A percentile compares a stretch with the other conserved stretches of the same genome.
These are phyloP conservation scores for Powellomyces hirtus DNA, from an alignment of 192 early-diverging fungal species.

Conservation along the genomic window DNA sequence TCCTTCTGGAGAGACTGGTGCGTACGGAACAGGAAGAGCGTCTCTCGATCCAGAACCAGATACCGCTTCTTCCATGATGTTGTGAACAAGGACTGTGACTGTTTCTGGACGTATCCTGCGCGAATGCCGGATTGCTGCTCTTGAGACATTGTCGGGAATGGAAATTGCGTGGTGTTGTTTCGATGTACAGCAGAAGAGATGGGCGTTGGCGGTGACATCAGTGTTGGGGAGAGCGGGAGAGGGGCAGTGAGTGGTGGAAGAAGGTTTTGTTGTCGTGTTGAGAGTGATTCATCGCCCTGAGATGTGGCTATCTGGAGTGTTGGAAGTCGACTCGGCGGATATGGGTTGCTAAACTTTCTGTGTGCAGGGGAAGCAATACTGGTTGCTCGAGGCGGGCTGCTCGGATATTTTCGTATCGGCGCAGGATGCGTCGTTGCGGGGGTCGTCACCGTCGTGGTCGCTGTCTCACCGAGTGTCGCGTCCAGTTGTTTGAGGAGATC, in stretches of 20 bases:
- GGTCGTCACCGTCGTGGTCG: neutral
- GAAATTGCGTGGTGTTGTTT: too few relatives aligned
- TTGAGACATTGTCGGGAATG: neutral
- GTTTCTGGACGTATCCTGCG: neutral
- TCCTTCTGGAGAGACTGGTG: conserved; percentile 3
- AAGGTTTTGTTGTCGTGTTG: too few relatives aligned
- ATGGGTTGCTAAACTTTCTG: too few relatives aligned
- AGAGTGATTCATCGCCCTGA: too few relatives aligned
- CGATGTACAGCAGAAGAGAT: too few relatives aligned
- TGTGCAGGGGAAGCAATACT: too few relatives aligned
- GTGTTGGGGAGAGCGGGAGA: neutral
- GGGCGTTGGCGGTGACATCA: too few relatives aligned
- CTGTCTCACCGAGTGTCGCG: neutral
- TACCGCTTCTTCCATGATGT: conserved; percentile 3
- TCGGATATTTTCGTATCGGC: neutral
- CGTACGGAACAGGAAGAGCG: conserved; percentile 10
- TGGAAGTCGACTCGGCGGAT: too few relatives aligned
- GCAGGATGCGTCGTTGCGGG: too few relatives aligned
- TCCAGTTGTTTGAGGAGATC: conserved; percentile 15
- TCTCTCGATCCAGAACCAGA: conserved; percentile 1
- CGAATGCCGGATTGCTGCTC: neutral
- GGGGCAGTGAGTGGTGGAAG: conserved; percentile 3
- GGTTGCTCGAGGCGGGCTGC: neutral
- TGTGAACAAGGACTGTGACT: neutral
- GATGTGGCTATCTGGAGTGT: too few relatives aligned